Base-by-base conservation (phyloP, 2,329 filamentous ascomycete genomes). In the Alternaria tenuissima region DNA sequence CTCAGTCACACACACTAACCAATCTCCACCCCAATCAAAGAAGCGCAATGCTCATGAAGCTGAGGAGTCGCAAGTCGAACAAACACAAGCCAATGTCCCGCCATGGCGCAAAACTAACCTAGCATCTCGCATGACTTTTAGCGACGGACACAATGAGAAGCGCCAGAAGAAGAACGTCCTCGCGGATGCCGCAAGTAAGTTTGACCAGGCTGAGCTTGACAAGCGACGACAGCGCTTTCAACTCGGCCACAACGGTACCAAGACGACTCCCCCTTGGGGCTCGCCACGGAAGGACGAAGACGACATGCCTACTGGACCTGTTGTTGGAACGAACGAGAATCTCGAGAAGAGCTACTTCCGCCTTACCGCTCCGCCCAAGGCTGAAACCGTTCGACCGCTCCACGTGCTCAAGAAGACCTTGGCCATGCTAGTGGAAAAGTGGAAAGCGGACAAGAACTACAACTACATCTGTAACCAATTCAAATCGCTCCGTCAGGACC, bases 401-500 rank as follows among this genome's bases (percentile, higher is more conserved):
- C 81, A 81, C 49, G 84, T 99, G 22, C 82, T 99, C 65, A 88
- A 90, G 68, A 89, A 95, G 80, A 94, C 94, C 6, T 81, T 99
- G 78, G 92, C 96, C 69, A 82, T 96, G 49, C 83, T 99, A 65
- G 96, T 96, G 83, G 91, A 90, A 82, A 98, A 96, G 81, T 99
- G 95, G 95, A 91, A 89, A 76, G 88, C 89, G 70, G 93, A 97
- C 72, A 90, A 89, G 81, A 97, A 98, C 81, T 99, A 99, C 80
- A 89, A 88, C 69, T 99, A 97, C 81, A 96, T 97, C 66, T 98
- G 95, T 87, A 94, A 99, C 78, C 95, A 99, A 85, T 96, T 99
- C 86, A 99, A 99, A 81, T 97, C 95, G 16, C 86, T 99, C 78
- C 92, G 95, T 62, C 95, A 99, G 85, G 95, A 99, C 83, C 86